A percentile compares a stretch with the other conserved stretches of the same genome.
Conservation (phyloP, 2,329 filamentous ascomycete genomes). For the Hypoxylon sp. region DNA sequence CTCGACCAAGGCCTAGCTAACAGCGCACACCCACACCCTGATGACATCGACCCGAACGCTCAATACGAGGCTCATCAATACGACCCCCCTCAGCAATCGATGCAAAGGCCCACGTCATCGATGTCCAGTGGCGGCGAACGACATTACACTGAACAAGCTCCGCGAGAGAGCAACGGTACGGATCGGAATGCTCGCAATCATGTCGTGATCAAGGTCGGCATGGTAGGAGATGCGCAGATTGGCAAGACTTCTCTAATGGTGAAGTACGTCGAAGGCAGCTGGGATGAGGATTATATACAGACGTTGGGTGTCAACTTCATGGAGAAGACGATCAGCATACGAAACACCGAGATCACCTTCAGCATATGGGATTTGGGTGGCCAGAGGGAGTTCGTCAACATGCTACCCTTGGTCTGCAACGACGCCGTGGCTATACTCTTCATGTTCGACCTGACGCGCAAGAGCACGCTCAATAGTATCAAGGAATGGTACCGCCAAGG, state of each 20-base stretch:
- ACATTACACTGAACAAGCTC: slow-evolving; percentile 63
- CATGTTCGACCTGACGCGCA: slow-evolving; percentile 99
- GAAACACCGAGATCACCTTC: slow-evolving; percentile 99
- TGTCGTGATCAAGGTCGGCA: slow-evolving; percentile 99
- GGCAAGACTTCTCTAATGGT: slow-evolving; percentile 99
- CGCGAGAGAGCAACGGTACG: slow-evolving; percentile 59
- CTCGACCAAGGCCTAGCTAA: slow-evolving; percentile 64
- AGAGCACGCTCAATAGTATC: slow-evolving; percentile 98
- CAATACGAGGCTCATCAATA: slow-evolving; percentile 61
- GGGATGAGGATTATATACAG: slow-evolving; percentile 99
- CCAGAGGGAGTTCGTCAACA: slow-evolving; percentile 99
- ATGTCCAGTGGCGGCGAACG: slow-evolving; percentile 62
- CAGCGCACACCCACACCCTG: slow-evolving; percentile 49
- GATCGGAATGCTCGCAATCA: slow-evolving; percentile 71
- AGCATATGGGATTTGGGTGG: slow-evolving; percentile 99
- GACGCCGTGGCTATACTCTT: slow-evolving; percentile 98
- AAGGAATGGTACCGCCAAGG: slow-evolving; percentile 99
- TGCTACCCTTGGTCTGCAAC: slow-evolving; percentile 99
- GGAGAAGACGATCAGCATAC: slow-evolving; percentile 99
- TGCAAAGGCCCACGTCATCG: slow-evolving; percentile 70
- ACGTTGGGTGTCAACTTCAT: slow-evolving; percentile 99
- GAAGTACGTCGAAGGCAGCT: slow-evolving; percentile 99
- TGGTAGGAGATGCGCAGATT: slow-evolving; percentile 99
- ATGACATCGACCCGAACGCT: slow-evolving; percentile 59
- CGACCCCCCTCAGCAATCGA: slow-evolving; percentile 63